Evolutionary conservation across 306 rosid genomes (phyloP).

Genomic region (Inga leiocalycina): DNA sequence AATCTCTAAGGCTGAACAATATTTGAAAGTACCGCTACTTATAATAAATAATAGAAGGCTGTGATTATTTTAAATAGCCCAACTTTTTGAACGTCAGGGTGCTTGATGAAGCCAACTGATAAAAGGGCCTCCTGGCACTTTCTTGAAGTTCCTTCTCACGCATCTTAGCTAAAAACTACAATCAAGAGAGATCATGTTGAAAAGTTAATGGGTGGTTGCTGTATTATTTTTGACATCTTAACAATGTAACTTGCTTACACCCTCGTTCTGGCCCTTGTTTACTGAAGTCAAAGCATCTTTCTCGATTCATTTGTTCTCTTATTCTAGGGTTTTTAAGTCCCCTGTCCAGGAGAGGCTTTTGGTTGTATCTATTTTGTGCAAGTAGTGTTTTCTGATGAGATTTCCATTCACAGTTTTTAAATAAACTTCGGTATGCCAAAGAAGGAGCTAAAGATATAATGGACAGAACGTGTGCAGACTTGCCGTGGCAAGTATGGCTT

Average conservation of each 20-base stretch:
- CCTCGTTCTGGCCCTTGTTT: constrained; percentile 19
- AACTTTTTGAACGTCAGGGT: constrained; percentile 12
- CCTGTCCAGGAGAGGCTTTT: constrained; percentile 19
- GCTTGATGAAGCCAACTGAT: constrained; percentile 28
- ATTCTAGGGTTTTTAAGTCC: constrained; percentile 10
- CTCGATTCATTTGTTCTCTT: constrained; percentile 15
- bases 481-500: constrained; percentile 90
- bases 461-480: constrained; percentile 85
- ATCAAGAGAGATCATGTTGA: constrained; percentile 19
- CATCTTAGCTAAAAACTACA: constrained; percentile 5
- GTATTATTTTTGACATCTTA: constrained; percentile 25
- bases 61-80: constrained; percentile 23
- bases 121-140: not conserved
- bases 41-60: constrained; percentile 20
- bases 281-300: constrained; percentile 1
- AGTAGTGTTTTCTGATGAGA: constrained; percentile 30
- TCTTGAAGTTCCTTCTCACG: constrained; percentile 1
- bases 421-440: constrained; percentile 77
- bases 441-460: constrained; percentile 87
- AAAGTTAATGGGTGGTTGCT: constrained; percentile 25
- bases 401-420: constrained; percentile 53
- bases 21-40: constrained; percentile 6
- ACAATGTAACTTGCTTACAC: constrained; percentile 4
- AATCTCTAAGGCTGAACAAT: not conserved
- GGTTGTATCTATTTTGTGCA: constrained; percentile 9